phyloP scores from a whole-genome alignment of 1,284 basidiomycete species.

The Schizophyllum amplum region DNA sequence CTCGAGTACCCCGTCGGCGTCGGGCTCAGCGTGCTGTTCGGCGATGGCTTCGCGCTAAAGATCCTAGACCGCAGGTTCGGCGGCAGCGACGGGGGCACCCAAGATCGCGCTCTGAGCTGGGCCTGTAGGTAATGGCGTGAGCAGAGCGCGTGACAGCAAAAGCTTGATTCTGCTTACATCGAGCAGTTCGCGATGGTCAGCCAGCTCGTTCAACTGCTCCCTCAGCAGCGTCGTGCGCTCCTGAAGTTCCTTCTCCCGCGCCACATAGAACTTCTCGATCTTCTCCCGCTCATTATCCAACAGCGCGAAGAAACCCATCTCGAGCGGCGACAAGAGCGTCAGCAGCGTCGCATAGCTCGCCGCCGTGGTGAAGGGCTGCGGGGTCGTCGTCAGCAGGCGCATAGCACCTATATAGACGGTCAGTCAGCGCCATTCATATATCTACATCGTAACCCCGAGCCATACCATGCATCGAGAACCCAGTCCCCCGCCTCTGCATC shows the following conservation, averaged over 20 bases:
- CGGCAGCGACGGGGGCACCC: too few relatives aligned
- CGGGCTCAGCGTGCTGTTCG: too few relatives aligned
- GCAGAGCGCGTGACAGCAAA: too few relatives aligned
- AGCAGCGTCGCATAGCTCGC: constrained; percentile 23
- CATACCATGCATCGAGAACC: background rate
- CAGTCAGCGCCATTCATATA: too few relatives aligned
- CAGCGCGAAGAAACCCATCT: constrained; percentile 66
- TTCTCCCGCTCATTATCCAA: constrained; percentile 75
- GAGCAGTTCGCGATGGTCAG: constrained; percentile 60
- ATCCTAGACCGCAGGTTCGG: background rate
- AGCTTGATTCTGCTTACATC: constrained; percentile 36
- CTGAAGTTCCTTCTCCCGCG: constrained; percentile 64
- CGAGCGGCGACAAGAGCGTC: constrained; percentile 45
- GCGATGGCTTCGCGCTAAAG: background rate
- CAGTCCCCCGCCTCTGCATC: background rate
- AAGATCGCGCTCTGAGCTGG: too few relatives aligned
- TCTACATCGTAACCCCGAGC: too few relatives aligned
- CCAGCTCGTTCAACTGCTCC: constrained; percentile 69
- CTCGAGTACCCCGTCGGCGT: too few relatives aligned
- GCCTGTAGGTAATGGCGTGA: background rate
- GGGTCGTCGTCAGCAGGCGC: too few relatives aligned
- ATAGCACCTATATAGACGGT: too few relatives aligned
- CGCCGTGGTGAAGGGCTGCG: background rate
- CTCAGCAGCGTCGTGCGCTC: constrained; percentile 43
- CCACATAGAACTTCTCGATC: constrained; percentile 76